Evolutionary conservation across 495 filamentous ascomycete genomes (phyloP).

Genomic region (Neurospora sp.): DNA sequence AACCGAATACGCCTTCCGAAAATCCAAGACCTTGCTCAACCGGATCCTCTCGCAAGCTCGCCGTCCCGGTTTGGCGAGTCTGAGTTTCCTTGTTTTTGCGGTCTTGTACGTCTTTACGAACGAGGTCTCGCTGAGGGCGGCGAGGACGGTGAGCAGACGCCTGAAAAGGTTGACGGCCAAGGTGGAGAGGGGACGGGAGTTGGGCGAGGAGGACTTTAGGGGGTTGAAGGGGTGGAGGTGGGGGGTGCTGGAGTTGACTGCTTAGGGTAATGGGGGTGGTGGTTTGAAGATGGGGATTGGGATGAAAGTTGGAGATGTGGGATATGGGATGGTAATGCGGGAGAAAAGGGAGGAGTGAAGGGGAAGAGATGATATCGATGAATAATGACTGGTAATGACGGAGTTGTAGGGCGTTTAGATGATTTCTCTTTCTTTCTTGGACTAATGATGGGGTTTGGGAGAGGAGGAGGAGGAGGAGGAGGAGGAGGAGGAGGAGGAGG

Average conservation of each 20-base stretch:
- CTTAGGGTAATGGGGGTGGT: not conserved
- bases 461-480: not conserved
- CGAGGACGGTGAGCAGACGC: constrained; percentile 27
- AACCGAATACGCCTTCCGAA: constrained; percentile 38
- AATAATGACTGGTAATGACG: not conserved
- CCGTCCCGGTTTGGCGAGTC: constrained; percentile 29
- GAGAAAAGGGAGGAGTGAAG: not conserved
- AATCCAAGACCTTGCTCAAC: constrained; percentile 30
- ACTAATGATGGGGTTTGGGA: not conserved
- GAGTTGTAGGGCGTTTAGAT: not conserved
- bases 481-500: not conserved
- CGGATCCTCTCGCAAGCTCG: constrained; percentile 28
- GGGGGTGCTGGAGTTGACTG: constrained; percentile 33
- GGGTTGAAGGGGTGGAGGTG: constrained; percentile 36
- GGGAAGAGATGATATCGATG: not conserved
- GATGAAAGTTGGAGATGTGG: not conserved
- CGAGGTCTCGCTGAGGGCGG: constrained; percentile 36
- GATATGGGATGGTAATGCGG: not conserved
- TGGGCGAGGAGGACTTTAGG: constrained; percentile 31
- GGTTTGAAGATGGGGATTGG: not conserved
- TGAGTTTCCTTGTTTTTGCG: constrained; percentile 38
- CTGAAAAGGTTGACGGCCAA: constrained; percentile 30
- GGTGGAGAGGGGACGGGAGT: constrained; percentile 31
- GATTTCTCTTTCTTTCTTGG: not conserved
- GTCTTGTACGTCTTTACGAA: constrained; percentile 38